Evolutionary conservation across 345 rosid genomes (phyloP), one percentile per base, ranked within the genome.

Genomic region (Brassica juncea): DNA sequence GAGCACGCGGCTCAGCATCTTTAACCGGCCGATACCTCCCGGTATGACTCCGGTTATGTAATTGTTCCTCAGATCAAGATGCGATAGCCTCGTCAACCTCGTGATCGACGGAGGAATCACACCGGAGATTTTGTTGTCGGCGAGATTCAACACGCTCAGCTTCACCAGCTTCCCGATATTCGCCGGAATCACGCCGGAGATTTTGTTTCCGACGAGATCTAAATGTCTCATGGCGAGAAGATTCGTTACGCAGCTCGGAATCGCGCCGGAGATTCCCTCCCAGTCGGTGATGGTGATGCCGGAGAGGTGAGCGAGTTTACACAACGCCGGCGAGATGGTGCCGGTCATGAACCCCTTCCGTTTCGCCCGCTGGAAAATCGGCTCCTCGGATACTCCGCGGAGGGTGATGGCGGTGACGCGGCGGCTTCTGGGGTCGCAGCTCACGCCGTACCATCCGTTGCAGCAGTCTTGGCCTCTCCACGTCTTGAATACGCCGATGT

Each of bases 301-400:
- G 75, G 92, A 84, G 81, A 94, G 91, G 9, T 76, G 25, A 77
- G 86, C 81, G 62, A 94, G 94, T 52, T 80, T 47, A 73, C 98
- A 92, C 16, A 94, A 62, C 49, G 91, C 82, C 2, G 94, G 94
- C 77, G 82, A 81, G 59, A 94, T 86, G 4, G 84, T 70, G 0
- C 98, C 98, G 71, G 92, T 84, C 98, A 94, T 94, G 87, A 85
- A 81, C 0, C 92, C 91, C 31, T 86, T 79, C 52, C 87, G 84
- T 64, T 96, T 92, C 2, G 94, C 87, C 68, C 77, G 74, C 11
- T 76, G 84, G 61, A 94, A 89, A 71, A 92, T 85, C 14, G 94
- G 96, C 52, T 94, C 98, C 78, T 92, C 95, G 0, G 98, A 91
- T 72, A 87, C 98, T 5, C 96, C 97, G 0, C 93, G 97, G 66